Evolutionary conservation across 805 yeast species (phyloP).

Genomic region (Diddensiella caesifluorescens): DNA sequence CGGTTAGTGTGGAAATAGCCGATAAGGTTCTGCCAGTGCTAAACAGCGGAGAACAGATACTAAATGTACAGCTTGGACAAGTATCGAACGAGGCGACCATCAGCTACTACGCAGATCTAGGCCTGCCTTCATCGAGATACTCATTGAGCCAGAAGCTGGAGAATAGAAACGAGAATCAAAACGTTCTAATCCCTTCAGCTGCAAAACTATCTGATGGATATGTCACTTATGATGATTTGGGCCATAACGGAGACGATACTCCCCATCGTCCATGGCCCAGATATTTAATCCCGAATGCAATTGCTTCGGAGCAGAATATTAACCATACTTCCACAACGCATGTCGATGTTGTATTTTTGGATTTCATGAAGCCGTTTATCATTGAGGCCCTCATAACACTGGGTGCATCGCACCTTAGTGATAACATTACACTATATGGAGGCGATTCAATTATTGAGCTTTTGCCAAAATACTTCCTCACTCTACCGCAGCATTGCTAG

Average conservation of each 20-base stretch:
- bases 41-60: slow-evolving; percentile 50
- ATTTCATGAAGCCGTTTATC: slow-evolving; percentile 58
- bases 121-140: slow-evolving; percentile 15
- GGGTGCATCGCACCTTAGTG: slow-evolving; percentile 17
- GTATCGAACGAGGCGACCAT: slow-evolving; percentile 12
- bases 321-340: slow-evolving; percentile 28
- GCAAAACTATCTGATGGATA: slow-evolving; percentile 48
- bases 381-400: slow-evolving; percentile 40
- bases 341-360: slow-evolving; percentile 74
- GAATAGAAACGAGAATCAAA: neutral
- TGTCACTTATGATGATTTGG: slow-evolving; percentile 78
- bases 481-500: neutral
- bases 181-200: neutral
- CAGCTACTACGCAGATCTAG: slow-evolving; percentile 17
- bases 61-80: slow-evolving; percentile 8
- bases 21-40: slow-evolving; percentile 46
- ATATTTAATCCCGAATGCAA: slow-evolving; percentile 73
- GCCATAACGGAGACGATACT: slow-evolving; percentile 80
- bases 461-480: slow-evolving; percentile 26
- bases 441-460: slow-evolving; percentile 30
- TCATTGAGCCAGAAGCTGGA: neutral
- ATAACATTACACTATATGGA: slow-evolving; percentile 18
- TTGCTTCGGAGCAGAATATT: slow-evolving; percentile 43
- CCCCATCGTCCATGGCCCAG: slow-evolving; percentile 53
- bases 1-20: slow-evolving; percentile 57